A percentile compares a stretch with the other conserved stretches of the same genome.
Evolutionary conservation across 2,329 filamentous ascomycete species (phyloP).

Genomic region (Nectriaceae sp.): DNA sequence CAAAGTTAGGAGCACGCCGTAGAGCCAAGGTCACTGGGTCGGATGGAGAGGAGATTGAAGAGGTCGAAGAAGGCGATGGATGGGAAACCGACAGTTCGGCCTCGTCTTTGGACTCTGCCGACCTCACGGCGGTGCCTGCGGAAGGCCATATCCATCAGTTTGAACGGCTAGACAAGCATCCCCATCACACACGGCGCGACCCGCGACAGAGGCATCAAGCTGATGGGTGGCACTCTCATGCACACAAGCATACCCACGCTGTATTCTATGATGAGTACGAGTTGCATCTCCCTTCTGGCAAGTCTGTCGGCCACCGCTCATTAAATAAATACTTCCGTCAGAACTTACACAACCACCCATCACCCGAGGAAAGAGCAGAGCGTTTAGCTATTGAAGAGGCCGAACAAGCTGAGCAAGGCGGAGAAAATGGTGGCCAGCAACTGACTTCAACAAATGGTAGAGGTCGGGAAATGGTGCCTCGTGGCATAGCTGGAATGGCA

Average conservation of each 20-base stretch:
- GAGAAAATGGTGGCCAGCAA: conserved; percentile 35
- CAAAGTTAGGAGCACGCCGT: conserved; percentile 69
- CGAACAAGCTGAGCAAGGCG: conserved; percentile 32
- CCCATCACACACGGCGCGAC: conserved; percentile 74
- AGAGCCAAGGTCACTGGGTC: conserved; percentile 51
- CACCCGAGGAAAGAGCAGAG: conserved; percentile 72
- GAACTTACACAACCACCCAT: conserved; percentile 84
- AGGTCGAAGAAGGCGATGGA: conserved; percentile 67
- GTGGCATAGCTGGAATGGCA: conserved; percentile 76
- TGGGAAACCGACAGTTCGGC: conserved; percentile 95
- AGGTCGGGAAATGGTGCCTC: conserved; percentile 60
- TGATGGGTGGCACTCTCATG: conserved; percentile 81
- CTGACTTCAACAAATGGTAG: conserved; percentile 40
- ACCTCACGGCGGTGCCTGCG: conserved; percentile 77
- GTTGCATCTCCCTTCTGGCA: conserved; percentile 87
- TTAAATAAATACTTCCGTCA: conserved; percentile 88
- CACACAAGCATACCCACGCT: conserved; percentile 71
- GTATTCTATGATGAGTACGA: conserved; percentile 93
- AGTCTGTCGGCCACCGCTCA: conserved; percentile 86
- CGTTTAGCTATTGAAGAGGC: conserved; percentile 61
- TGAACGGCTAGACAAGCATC: conserved; percentile 70
- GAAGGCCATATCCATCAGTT: conserved; percentile 72
- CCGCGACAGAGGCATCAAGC: conserved; percentile 71
- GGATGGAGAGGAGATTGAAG: conserved; percentile 52
- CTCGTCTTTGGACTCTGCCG: conserved; percentile 86